Evolutionary conservation across 2,329 filamentous ascomycete species (phyloP).

Genomic region (Pseudogymnoascus verrucosus): DNA sequence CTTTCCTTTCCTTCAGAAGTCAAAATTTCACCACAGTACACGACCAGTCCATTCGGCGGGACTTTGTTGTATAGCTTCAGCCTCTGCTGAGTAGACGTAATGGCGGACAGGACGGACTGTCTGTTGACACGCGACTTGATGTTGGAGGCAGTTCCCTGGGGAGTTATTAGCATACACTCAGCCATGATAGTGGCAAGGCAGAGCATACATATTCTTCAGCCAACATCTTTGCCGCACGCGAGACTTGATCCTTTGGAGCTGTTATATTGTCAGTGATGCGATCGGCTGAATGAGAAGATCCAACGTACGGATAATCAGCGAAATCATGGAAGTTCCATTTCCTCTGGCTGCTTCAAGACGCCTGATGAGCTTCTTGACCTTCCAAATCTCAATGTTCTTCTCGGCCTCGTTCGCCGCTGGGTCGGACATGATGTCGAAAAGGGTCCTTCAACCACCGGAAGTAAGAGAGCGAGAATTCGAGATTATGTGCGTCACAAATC

Average conservation of each 20-base stretch:
- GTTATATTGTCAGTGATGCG: conserved; percentile 23
- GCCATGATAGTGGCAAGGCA: conserved; percentile 2
- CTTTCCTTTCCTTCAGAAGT: conserved; percentile 97
- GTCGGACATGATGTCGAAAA: conserved; percentile 66
- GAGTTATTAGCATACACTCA: conserved; percentile 21
- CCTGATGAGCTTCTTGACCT: conserved; percentile 99
- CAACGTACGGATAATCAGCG: conserved; percentile 85
- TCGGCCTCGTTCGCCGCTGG: conserved; percentile 85
- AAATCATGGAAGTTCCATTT: conserved; percentile 99
- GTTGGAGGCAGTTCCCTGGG: conserved; percentile 90
- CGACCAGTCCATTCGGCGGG: conserved; percentile 90
- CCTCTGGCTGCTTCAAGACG: conserved; percentile 92
- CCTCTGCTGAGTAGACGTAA: conserved; percentile 97
- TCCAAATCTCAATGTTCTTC: conserved; percentile 93
- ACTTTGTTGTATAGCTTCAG: conserved; percentile 99
- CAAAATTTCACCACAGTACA: conserved; percentile 99
- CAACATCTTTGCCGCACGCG: conserved; percentile 96
- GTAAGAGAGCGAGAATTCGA: not conserved
- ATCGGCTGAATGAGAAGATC: conserved; percentile 17
- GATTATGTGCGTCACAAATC: conserved; percentile 6
- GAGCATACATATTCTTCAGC: conserved; percentile 93
- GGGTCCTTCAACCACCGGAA: conserved; percentile 6
- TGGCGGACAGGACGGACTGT: conserved; percentile 94
- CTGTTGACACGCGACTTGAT: conserved; percentile 99
- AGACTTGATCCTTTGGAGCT: conserved; percentile 98